Evolutionary conservation across 768 basidiomycete genomes (phyloP).

Genomic region (Pleurotus salmoneostramineus): DNA sequence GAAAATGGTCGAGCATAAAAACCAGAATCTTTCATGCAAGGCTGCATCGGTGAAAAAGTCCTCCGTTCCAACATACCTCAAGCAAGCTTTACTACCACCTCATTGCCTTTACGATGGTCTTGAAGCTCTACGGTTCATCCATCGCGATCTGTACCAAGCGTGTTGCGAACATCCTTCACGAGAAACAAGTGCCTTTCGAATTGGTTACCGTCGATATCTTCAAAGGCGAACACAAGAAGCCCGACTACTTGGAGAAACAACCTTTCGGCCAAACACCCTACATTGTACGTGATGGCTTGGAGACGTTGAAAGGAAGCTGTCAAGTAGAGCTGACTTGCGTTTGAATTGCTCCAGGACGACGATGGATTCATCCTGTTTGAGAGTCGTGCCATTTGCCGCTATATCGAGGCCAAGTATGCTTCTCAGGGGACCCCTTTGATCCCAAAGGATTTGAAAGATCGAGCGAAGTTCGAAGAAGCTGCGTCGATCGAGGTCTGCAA

Average conservation of each 20-base stretch:
- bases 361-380: slow-evolving; percentile 67
- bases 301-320: not conserved
- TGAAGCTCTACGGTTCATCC: slow-evolving; percentile 35
- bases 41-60: too few species aligned
- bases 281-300: slow-evolving; percentile 29
- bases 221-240: slow-evolving; percentile 43
- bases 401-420: slow-evolving; percentile 53
- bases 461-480: slow-evolving; percentile 49
- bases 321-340: not conserved
- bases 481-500: slow-evolving; percentile 47
- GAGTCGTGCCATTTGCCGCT: slow-evolving; percentile 57
- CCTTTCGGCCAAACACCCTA: slow-evolving; percentile 66
- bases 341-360: slow-evolving; percentile 36
- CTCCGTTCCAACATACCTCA: too few species aligned
- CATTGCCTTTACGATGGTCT: slow-evolving; percentile 25
- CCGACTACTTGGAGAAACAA: slow-evolving; percentile 42
- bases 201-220: slow-evolving; percentile 37
- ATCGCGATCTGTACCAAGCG: slow-evolving; percentile 46
- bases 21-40: too few species aligned
- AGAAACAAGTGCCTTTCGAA: slow-evolving; percentile 56
- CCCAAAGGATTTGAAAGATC: slow-evolving; percentile 33
- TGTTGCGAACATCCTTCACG: slow-evolving; percentile 47
- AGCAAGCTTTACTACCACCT: not conserved
- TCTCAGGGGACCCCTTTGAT: slow-evolving; percentile 46
- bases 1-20: too few species aligned